phyloP scores from a whole-genome alignment of 2,329 filamentous ascomycete genomes.

The Curvularia verruculosa region DNA sequence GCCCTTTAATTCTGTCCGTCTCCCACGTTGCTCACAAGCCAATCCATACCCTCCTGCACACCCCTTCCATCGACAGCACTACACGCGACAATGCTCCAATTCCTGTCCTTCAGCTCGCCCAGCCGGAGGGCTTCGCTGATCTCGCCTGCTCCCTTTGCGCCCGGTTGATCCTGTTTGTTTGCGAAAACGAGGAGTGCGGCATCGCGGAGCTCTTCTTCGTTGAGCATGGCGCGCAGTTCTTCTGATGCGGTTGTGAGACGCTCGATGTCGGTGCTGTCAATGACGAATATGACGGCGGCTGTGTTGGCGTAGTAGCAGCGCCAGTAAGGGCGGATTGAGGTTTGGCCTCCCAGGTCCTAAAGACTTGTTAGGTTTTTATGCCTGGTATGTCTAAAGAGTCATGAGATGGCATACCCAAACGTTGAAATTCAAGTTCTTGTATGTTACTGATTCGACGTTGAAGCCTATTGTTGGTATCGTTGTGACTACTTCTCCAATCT shows the following conservation, averaged over 20 bases:
- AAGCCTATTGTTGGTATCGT: slow-evolving; percentile 99
- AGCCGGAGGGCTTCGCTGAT: slow-evolving; percentile 92
- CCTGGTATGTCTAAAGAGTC: background rate
- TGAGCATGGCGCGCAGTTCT: slow-evolving; percentile 92
- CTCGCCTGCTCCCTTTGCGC: slow-evolving; percentile 93
- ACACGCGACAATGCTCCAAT: slow-evolving; percentile 99
- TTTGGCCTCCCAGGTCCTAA: slow-evolving; percentile 93
- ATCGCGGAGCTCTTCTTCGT: slow-evolving; percentile 94
- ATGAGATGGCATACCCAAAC: slow-evolving; percentile 77
- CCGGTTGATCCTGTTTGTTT: slow-evolving; percentile 98
- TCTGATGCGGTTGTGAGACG: slow-evolving; percentile 90
- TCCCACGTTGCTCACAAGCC: slow-evolving; percentile 75
- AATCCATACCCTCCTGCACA: slow-evolving; percentile 98
- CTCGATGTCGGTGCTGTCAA: slow-evolving; percentile 97
- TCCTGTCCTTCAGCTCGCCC: slow-evolving; percentile 90
- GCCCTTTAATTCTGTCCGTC: slow-evolving; percentile 8
- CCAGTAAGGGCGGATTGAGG: slow-evolving; percentile 98
- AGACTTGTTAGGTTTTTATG: background rate
- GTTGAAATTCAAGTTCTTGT: slow-evolving; percentile 98
- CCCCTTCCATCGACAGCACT: slow-evolving; percentile 94
- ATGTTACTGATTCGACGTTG: slow-evolving; percentile 98
- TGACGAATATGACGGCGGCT: slow-evolving; percentile 96
- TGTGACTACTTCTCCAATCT: slow-evolving; percentile 98
- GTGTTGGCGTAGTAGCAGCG: slow-evolving; percentile 99
- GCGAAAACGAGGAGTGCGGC: slow-evolving; percentile 93